phyloP scores from a whole-genome alignment of 495 filamentous ascomycete species.

The Xylaria scruposa region DNA sequence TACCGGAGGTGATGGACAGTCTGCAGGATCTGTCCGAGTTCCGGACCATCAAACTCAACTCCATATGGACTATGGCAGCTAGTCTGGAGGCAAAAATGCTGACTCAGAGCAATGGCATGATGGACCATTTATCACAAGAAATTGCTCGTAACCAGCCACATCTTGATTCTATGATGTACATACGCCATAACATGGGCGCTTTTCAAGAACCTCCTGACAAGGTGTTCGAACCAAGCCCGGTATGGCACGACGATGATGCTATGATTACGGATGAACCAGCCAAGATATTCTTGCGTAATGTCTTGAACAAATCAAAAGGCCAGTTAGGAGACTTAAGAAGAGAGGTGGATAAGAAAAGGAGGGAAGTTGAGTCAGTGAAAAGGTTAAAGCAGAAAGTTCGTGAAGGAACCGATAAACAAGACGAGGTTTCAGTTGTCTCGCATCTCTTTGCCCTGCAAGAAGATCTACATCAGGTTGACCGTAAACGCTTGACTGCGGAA shows the following conservation, averaged over 20 bases:
- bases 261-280: conserved; percentile 85
- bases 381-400: conserved; percentile 74
- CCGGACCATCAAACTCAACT: conserved; percentile 79
- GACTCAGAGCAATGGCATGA: conserved; percentile 69
- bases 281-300: conserved; percentile 88
- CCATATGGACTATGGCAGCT: conserved; percentile 79
- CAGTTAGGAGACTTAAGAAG: conserved; percentile 78
- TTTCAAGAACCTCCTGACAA: conserved; percentile 85
- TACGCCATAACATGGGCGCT: conserved; percentile 81
- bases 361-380: conserved; percentile 79
- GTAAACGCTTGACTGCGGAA: conserved; percentile 84
- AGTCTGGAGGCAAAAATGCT: conserved; percentile 79
- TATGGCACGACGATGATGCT: conserved; percentile 92
- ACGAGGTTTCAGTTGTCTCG: conserved; percentile 79
- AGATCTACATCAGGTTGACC: conserved; percentile 83
- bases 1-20: conserved; percentile 93
- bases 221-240: conserved; percentile 89
- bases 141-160: conserved; percentile 87
- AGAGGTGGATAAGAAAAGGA: conserved; percentile 81
- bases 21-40: conserved; percentile 90
- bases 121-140: conserved; percentile 74
- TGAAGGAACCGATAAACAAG: conserved; percentile 82
- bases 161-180: conserved; percentile 96
- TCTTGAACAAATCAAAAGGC: conserved; percentile 86
- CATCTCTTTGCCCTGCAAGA: conserved; percentile 82